phyloP scores from a whole-genome alignment of 2,329 filamentous ascomycete species.

The Bisporella sp. region DNA sequence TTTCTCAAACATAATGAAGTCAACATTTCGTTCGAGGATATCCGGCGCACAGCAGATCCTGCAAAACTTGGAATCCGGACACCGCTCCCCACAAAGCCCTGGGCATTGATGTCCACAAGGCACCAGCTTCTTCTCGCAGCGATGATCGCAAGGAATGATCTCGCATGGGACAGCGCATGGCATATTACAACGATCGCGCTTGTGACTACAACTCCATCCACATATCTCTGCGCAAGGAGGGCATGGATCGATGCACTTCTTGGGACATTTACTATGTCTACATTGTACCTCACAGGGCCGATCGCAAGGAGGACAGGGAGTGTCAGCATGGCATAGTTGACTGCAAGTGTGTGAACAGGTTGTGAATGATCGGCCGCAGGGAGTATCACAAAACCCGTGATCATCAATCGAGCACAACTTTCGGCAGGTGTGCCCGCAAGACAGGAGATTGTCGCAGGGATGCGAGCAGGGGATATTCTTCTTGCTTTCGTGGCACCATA shows the following conservation, averaged over 20 bases:
- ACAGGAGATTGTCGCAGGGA: conserved; percentile 37
- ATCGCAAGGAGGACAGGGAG: conserved; percentile 41
- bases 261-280: no score
- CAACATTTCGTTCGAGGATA: conserved; percentile 42
- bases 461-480: conserved; percentile 38
- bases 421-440: conserved; percentile 54
- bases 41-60: conserved; percentile 44
- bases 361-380: conserved; percentile 43
- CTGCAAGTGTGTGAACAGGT: conserved; percentile 31
- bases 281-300: no score
- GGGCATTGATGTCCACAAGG: conserved; percentile 58
- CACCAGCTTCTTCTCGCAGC: conserved; percentile 48
- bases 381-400: conserved; percentile 41
- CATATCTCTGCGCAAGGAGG: conserved; percentile 51
- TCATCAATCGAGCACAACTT: conserved; percentile 36
- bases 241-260: no score
- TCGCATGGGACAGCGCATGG: conserved; percentile 61
- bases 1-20: conserved; percentile 45
- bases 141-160: conserved; percentile 54
- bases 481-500: conserved; percentile 41
- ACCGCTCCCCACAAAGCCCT: conserved; percentile 57
- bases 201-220: conserved; percentile 47
- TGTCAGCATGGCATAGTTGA: conserved; percentile 43
- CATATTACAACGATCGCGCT: conserved; percentile 30
- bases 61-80: conserved; percentile 46